Base-by-base conservation (phyloP, 2,329 filamentous ascomycete genomes). In the Lachnellula occidentalis region DNA sequence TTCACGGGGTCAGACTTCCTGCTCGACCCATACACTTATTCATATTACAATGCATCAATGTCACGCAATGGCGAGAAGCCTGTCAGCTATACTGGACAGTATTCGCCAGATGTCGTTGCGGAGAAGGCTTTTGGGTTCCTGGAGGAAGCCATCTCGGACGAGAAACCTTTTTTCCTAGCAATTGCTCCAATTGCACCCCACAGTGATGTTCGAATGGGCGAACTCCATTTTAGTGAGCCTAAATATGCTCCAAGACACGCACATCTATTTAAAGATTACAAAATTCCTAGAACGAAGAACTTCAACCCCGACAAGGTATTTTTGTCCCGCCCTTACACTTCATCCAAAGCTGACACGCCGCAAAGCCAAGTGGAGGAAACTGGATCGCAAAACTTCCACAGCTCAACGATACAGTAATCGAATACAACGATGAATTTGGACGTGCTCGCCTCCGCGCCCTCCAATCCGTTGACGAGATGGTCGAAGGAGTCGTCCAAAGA, bases 151-250 rank as follows among this genome's bases (percentile, higher is more conserved):
- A 71, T 83, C 3, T 66, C 69, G 0, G 70, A 73, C 0, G 68
- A 74, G 0, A 72, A 76, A 12, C 86, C 86, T 0, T 89, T 88
- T 68, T 88, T 88, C 65, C 66, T 89, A 1, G 77, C 76, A 0
- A 74, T 87, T 9, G 80, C 85, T 0, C 86, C 86, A 0, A 76
- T 84, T 6, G 84, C 80, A 0, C 86, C 86, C 0, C 86, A 89
- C 61, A 76, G 77, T 22, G 82, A 82, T 21, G 48, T 60, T 17
- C 42, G 24, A 5, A 39, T 19, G 15, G 47, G 53, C 6, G 17
- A 31, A 31, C 9, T 11, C 3, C 27, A 52, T 5, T 54, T 59
- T 22, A 42, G 45, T 15, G 73, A 73, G 0, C 82, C 83, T 0
- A 72, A 85, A 6, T 76, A 83, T 0, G 76, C 82, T 0, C 71